phyloP scores from a whole-genome alignment of 192 early-diverging fungal genomes.

The Podila epigama region DNA sequence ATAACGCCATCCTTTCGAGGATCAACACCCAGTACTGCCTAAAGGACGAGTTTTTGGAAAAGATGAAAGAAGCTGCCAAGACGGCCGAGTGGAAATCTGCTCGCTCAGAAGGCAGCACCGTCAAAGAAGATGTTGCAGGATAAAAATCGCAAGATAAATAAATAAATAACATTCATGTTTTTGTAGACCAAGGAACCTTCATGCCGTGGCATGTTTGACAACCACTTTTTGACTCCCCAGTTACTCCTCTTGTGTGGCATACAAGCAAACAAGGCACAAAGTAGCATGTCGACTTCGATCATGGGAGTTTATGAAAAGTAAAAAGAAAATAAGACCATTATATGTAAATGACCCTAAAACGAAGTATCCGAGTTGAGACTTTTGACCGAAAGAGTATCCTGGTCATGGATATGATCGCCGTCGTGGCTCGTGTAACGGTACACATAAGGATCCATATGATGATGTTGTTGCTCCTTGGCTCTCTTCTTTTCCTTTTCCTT shows the following conservation, averaged over 20 bases:
- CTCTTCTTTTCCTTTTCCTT: not conserved
- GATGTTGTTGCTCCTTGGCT: not conserved
- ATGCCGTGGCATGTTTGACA: too few species aligned
- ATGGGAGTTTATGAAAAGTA: too few species aligned
- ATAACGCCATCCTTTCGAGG: slow-evolving; percentile 44
- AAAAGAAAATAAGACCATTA: too few species aligned
- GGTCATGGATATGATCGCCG: not conserved
- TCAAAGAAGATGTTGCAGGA: not conserved
- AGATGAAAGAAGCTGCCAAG: slow-evolving; percentile 49
- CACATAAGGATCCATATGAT: not conserved
- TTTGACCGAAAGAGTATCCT: slow-evolving; percentile 21
- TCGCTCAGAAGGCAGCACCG: slow-evolving; percentile 4
- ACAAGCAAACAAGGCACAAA: too few species aligned
- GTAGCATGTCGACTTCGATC: too few species aligned
- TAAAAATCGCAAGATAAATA: not conserved
- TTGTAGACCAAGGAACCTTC: too few species aligned
- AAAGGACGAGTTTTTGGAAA: slow-evolving; percentile 44
- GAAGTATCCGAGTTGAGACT: slow-evolving; percentile 16
- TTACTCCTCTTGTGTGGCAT: too few species aligned
- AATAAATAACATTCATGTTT: too few species aligned
- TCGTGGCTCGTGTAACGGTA: not conserved
- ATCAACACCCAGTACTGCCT: slow-evolving; percentile 46
- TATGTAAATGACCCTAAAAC: not conserved
- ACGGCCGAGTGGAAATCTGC: slow-evolving; percentile 30
- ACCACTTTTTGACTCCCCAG: too few species aligned